Conservation (phyloP, 148 eudicot species). For the Fagopyrum homotropicum region DNA sequence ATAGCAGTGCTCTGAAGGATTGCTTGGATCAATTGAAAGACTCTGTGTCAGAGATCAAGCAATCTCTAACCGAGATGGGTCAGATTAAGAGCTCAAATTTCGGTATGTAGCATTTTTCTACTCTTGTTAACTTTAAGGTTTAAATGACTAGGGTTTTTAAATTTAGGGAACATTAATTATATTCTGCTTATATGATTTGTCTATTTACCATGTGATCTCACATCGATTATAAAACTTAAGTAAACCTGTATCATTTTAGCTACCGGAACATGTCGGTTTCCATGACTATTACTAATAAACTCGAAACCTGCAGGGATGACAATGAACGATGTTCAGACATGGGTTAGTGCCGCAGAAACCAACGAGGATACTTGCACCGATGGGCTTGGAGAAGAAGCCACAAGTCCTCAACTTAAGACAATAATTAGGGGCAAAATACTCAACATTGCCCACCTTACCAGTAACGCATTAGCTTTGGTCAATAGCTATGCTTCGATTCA, state of each 20-base stretch:
- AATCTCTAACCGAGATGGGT: neutral
- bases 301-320: neutral
- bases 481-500: constrained; percentile 16
- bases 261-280: too few species aligned
- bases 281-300: too few species aligned
- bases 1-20: neutral
- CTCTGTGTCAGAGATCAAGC: neutral
- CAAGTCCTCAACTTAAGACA: constrained; percentile 21
- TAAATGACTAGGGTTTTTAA: too few species aligned
- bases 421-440: constrained; percentile 15
- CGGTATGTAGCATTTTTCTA: neutral
- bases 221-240: too few species aligned
- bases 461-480: constrained; percentile 38
- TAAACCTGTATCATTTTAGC: too few species aligned
- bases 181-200: too few species aligned
- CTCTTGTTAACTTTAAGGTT: too few species aligned
- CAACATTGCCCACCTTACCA: constrained; percentile 26
- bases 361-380: constrained; percentile 32
- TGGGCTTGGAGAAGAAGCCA: constrained; percentile 19
- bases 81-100: neutral
- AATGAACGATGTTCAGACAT: constrained; percentile 27
- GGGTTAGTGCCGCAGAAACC: constrained; percentile 39
- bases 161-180: too few species aligned
- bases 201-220: too few species aligned
- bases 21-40: neutral